Conservation (phyloP, 176 grass and related monocot genomes). For the Eragrostis curvula region DNA sequence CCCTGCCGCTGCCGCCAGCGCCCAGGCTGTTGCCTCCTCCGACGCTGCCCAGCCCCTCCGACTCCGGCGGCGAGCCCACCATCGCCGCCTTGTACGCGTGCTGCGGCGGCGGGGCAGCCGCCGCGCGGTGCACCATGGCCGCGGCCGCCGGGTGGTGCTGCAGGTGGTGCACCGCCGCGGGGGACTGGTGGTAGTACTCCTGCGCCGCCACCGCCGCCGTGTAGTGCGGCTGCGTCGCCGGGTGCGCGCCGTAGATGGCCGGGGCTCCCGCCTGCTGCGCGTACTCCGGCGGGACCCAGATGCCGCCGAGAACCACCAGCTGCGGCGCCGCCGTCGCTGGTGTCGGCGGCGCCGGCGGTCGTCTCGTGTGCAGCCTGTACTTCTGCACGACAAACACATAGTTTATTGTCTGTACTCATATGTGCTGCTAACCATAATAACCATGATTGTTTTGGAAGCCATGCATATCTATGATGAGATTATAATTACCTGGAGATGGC, state of each 20-base stretch:
- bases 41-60: constrained; percentile 53
- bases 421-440: constrained; percentile 6
- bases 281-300: constrained; percentile 93
- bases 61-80: constrained; percentile 55
- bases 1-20: constrained; percentile 45
- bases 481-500: constrained; percentile 87
- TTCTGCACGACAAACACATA: constrained; percentile 52
- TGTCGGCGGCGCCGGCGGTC: constrained; percentile 53
- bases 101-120: not conserved
- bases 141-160: constrained; percentile 49
- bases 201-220: constrained; percentile 52
- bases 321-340: constrained; percentile 53
- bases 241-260: constrained; percentile 77
- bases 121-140: constrained; percentile 41
- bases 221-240: constrained; percentile 66
- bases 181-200: constrained; percentile 72
- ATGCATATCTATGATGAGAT: constrained; percentile 29
- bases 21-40: constrained; percentile 42
- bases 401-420: not conserved
- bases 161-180: constrained; percentile 58
- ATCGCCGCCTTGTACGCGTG: constrained; percentile 42
- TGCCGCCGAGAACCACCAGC: constrained; percentile 82
- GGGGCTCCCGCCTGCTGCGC: constrained; percentile 54
- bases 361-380: constrained; percentile 83
- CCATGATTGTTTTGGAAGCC: not conserved